A percentile compares a stretch with the other conserved stretches of the same genome.
These are phyloP conservation scores for Poronia punctata DNA, from an alignment of 495 filamentous ascomycete genomes.

Conservation along the genomic window DNA sequence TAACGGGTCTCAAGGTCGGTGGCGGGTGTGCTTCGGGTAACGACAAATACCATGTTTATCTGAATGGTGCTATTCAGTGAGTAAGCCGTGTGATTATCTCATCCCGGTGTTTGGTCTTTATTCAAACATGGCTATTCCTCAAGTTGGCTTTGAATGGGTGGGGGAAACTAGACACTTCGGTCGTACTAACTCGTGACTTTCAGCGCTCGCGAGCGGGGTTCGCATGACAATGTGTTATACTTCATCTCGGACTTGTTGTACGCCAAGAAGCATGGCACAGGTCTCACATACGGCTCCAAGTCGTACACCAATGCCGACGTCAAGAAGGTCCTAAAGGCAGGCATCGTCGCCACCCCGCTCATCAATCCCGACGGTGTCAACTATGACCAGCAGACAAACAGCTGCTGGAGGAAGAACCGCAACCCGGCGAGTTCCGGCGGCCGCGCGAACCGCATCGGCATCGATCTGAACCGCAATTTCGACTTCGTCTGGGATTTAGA, in stretches of 20 bases:
- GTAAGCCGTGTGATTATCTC: neutral
- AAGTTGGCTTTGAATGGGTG: too few relatives aligned
- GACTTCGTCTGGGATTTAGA: slow-evolving; percentile 31
- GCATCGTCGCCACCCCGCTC: slow-evolving; percentile 33
- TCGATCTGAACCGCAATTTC: slow-evolving; percentile 37
- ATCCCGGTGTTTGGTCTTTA: neutral
- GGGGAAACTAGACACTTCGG: too few relatives aligned
- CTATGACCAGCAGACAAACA: slow-evolving; percentile 27
- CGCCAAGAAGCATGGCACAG: slow-evolving; percentile 27
- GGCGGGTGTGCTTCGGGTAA: slow-evolving; percentile 11
- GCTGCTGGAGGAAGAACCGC: slow-evolving; percentile 38
- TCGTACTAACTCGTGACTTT: too few relatives aligned
- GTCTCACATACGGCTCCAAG: slow-evolving; percentile 33
- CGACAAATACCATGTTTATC: slow-evolving; percentile 24
- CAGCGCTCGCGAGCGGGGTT: slow-evolving; percentile 29
- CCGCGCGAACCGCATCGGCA: slow-evolving; percentile 16
- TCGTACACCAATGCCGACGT: slow-evolving; percentile 34
- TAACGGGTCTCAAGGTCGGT: slow-evolving; percentile 18
- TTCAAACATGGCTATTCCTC: neutral
- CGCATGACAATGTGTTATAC: slow-evolving; percentile 28
- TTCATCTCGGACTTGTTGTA: slow-evolving; percentile 31
- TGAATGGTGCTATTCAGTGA: slow-evolving; percentile 25
- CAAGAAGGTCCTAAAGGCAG: slow-evolving; percentile 24
- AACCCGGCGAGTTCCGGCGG: slow-evolving; percentile 18
- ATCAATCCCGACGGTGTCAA: slow-evolving; percentile 36